Conservation (phyloP, 2,329 filamentous ascomycete species). For the Penicillium sumatraense region DNA sequence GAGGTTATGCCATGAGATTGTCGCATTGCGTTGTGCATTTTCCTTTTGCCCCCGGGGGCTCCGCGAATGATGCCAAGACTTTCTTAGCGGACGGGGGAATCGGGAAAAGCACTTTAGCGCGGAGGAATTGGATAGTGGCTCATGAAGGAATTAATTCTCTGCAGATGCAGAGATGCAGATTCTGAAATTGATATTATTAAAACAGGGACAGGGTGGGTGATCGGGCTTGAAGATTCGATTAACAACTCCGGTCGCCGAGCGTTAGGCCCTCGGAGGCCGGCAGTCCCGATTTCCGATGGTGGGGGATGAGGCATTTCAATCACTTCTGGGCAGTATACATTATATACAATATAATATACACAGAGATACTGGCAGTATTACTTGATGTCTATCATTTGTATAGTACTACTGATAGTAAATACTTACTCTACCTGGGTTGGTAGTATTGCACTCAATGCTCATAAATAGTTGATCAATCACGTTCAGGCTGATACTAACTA, state of each 20-base stretch:
- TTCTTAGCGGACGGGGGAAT: background rate
- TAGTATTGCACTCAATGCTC: too few relatives aligned
- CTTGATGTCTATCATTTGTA: too few relatives aligned
- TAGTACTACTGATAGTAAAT: too few relatives aligned
- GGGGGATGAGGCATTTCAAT: too few relatives aligned
- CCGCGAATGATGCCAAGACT: conserved; percentile 26
- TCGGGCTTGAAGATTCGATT: background rate
- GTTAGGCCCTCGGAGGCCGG: conserved; percentile 15
- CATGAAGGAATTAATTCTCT: too few relatives aligned
- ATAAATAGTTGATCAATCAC: too few relatives aligned
- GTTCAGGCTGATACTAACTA: too few relatives aligned
- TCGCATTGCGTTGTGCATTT: conserved; percentile 24
- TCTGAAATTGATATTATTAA: too few relatives aligned
- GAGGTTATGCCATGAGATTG: conserved; percentile 19
- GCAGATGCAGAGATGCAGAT: too few relatives aligned
- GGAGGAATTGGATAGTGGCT: background rate
- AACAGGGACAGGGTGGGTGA: background rate
- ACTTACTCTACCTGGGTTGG: too few relatives aligned
- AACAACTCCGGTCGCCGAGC: background rate
- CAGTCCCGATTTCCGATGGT: conserved; percentile 10
- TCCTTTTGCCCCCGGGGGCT: conserved; percentile 14
- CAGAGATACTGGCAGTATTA: too few relatives aligned
- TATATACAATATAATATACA: background rate
- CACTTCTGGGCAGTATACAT: background rate
- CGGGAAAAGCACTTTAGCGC: background rate